These are phyloP conservation scores for Exophiala sideris DNA, from an alignment of 2,329 filamentous ascomycete genomes.

Conservation along the genomic window DNA sequence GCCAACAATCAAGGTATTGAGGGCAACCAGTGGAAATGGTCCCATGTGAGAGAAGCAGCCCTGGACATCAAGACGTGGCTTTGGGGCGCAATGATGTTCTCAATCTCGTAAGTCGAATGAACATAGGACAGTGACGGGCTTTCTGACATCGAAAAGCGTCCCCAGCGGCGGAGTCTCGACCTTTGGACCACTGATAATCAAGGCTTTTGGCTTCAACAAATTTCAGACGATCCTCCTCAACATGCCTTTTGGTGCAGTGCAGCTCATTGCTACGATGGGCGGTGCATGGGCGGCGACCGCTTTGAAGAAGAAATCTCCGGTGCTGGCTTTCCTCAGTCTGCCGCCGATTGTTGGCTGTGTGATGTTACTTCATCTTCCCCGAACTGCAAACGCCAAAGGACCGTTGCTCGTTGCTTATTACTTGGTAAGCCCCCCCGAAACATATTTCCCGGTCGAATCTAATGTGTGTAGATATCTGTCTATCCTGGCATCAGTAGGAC, in stretches of 20 bases:
- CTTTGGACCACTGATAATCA: constrained; percentile 27
- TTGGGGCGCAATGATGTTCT: constrained; percentile 53
- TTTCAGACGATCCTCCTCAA: constrained; percentile 28
- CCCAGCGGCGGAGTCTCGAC: constrained; percentile 23
- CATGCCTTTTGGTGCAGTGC: constrained; percentile 40
- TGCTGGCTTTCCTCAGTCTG: constrained; percentile 53
- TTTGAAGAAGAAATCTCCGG: constrained; percentile 55
- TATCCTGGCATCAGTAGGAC: constrained; percentile 53
- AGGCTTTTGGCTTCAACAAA: constrained; percentile 24
- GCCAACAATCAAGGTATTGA: constrained; percentile 49
- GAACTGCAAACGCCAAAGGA: constrained; percentile 46
- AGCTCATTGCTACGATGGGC: constrained; percentile 58
- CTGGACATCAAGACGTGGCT: constrained; percentile 60
- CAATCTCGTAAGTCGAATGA: constrained; percentile 43
- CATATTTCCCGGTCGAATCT: constrained; percentile 20
- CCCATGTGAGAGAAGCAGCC: constrained; percentile 53
- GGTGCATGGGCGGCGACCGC: constrained; percentile 55
- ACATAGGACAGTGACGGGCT: neutral
- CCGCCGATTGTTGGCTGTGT: constrained; percentile 57
- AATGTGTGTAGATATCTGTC: constrained; percentile 48
- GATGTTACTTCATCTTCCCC: constrained; percentile 52
- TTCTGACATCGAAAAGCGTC: neutral
- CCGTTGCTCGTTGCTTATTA: constrained; percentile 58
- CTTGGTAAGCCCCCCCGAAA: constrained; percentile 31
- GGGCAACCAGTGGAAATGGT: constrained; percentile 49